Base-by-base conservation (phyloP, 2,329 filamentous ascomycete genomes). In the Sporothrix protearum region DNA sequence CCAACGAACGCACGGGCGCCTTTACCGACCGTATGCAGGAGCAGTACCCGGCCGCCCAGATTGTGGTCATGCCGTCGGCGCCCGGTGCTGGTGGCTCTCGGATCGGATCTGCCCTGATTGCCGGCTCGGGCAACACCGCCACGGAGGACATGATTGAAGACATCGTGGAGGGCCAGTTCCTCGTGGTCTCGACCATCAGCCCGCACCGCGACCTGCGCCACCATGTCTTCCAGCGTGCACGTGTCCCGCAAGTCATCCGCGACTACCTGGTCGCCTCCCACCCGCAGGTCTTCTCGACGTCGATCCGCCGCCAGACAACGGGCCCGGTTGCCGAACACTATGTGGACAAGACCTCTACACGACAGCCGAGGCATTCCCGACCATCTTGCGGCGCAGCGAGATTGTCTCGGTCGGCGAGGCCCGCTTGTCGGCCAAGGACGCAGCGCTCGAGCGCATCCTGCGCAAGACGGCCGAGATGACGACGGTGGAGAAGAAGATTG, bases 1-100 rank as follows among this genome's bases (percentile, higher is more conserved):
- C 91, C 0, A 89, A 85, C 7, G 95, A 98, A 80, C 88, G 92
- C 28, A 89, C 93, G 53, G 88, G 89, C 0, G 90, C 89, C 4
- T 98, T 98, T 76, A 93, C 92, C 1, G 94, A 97, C 78, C 91
- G 93, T 67, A 93, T 98, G 88, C 94, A 96, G 78, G 91, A 94
- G 79, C 91, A 96, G 77, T 93, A 97, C 78, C 95, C 94, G 3
- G 85, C 91, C 1, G 94, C 95, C 2, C 92, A 96, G 77, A 91
- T 97, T 72, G 84, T 96, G 55, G 73, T 74, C 22, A 73, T 74
- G 8, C 59, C 74, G 25, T 28, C 73, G 2, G 33, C 61, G 14
- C 28, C 73, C 0, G 66, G 66, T 5, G 59, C 67, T 1, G 71
- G 36, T 7, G 64, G 69, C 10, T 69, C 70, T 1, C 73, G 74